Evolutionary conservation across 2,329 filamentous ascomycete genomes (phyloP).

Genomic region (Waltergamsia citrina): DNA sequence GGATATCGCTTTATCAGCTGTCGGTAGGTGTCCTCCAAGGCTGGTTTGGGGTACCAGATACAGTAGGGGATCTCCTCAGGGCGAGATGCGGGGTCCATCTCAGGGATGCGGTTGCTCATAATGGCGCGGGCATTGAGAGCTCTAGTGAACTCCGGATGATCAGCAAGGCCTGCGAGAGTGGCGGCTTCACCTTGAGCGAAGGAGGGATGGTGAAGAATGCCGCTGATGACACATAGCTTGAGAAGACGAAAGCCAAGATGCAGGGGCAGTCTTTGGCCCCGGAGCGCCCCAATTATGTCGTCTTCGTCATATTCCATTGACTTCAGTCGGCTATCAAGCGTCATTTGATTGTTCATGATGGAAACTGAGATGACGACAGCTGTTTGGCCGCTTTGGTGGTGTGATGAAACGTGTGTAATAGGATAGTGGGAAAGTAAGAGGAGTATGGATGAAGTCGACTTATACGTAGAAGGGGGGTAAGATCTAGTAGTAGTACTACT

Average conservation of each 20-base stretch:
- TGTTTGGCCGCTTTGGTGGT: too few species aligned
- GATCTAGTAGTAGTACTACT: too few species aligned
- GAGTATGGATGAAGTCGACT: too few species aligned
- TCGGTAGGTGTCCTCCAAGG: conserved; percentile 23
- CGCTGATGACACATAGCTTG: conserved; percentile 2
- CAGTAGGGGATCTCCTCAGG: conserved; percentile 22
- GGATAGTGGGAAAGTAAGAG: too few species aligned
- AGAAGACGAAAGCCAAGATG: conserved; percentile 1
- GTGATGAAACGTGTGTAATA: too few species aligned
- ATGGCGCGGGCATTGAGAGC: conserved; percentile 18
- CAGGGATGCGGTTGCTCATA: conserved; percentile 22
- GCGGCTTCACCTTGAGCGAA: conserved; percentile 3
- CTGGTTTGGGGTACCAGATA: conserved; percentile 26
- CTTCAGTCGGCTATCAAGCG: not conserved
- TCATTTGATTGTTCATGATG: not conserved
- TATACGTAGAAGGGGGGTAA: too few species aligned
- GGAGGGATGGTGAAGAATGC: conserved; percentile 3
- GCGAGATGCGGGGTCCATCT: conserved; percentile 6
- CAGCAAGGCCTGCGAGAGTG: not conserved
- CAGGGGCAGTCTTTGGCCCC: conserved; percentile 1
- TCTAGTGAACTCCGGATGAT: conserved; percentile 2
- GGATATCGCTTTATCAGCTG: conserved; percentile 20
- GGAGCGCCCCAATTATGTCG: conserved; percentile 1
- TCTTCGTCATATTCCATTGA: conserved; percentile 1
- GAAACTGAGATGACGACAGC: too few species aligned